Conservation (phyloP, 2,329 filamentous ascomycete species). For the Coniochaeta hoffmannii region DNA sequence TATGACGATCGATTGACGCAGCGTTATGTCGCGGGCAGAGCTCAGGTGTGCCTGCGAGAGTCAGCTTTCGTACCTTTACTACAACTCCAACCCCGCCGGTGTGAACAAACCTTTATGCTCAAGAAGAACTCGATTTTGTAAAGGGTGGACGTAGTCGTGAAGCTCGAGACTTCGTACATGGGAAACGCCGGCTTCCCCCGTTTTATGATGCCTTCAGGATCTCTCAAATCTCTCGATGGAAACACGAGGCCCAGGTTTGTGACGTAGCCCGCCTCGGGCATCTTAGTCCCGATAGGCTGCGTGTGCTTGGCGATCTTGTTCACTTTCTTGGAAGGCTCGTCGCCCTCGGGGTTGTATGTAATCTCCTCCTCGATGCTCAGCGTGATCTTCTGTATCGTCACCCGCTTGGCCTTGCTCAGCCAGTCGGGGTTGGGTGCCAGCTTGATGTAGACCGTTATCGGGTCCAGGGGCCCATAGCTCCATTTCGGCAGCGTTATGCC, state of each 20-base stretch:
- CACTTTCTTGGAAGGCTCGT: conserved; percentile 84
- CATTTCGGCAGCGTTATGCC: conserved; percentile 89
- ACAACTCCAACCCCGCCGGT: not conserved
- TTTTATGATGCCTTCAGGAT: conserved; percentile 80
- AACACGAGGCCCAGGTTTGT: conserved; percentile 90
- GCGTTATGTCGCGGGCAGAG: conserved; percentile 76
- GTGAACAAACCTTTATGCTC: conserved; percentile 69
- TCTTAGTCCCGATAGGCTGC: conserved; percentile 71
- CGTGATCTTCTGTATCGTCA: conserved; percentile 90
- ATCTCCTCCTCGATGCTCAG: conserved; percentile 95
- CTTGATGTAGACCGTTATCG: conserved; percentile 93
- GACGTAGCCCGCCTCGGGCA: conserved; percentile 87
- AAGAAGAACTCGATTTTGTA: conserved; percentile 99
- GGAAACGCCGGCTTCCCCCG: conserved; percentile 83
- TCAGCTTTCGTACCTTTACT: not conserved
- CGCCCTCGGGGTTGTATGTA: conserved; percentile 96
- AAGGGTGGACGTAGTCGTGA: conserved; percentile 86
- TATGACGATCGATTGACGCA: conserved; percentile 90
- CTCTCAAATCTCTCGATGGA: conserved; percentile 80
- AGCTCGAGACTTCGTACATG: conserved; percentile 79
- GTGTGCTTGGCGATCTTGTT: conserved; percentile 82
- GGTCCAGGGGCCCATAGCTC: conserved; percentile 94
- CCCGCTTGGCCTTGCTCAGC: conserved; percentile 81
- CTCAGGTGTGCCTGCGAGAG: conserved; percentile 72
- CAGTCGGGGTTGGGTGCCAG: conserved; percentile 87